Base-by-base conservation (phyloP, 306 rosid species). In the Fagus crenata region DNA sequence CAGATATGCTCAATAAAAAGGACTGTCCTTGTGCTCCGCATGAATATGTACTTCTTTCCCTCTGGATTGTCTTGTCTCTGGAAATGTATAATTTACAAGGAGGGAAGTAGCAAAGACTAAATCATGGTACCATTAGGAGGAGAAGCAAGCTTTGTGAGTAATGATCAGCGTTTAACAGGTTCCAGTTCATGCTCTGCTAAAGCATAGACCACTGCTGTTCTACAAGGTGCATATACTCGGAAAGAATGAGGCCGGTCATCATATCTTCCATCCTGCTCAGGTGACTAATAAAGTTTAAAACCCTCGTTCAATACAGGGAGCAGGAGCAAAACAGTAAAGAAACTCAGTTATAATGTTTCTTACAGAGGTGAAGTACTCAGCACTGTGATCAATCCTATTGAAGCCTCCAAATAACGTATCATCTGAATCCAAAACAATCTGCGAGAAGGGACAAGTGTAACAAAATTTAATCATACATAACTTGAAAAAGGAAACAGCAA, bases 391-490 rank as follows among this genome's bases (percentile, higher is more conserved):
- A 73, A 92, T 82, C 86, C 97, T 87, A 74, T 49, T 70, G 86
- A 85, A 91, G 68, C 98, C 97, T 73, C 97, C 99, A 61, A 90
- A 95, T 76, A 82, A 64, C 9, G 78, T 46, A 54, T 87, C 89
- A 79, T 92, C 98, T 5, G 99, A 88, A 88, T 92, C 99, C 96
- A 95, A 86, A 79, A 83, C 97, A 85, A 95, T 85, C 99, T 89
- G 88, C 22, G 80, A 72, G 74, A 64, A 71, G 53, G 55, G 37
- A 53, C 76, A 18, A 33, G 22, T 71, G 41, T 39, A 15, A 36
- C 6, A 72, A 36, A 31, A 72, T 1, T 43, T 60, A 65, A 49
- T 7, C 40, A 31, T 7, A 31, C 28, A 4, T 68, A 73, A 74
- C 49, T 54, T 69, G 74, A 28, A 49, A 49, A 49, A n/a, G 28